Evolutionary conservation across 169 alveolate genomes (phyloP).

Genomic region (Plasmodium vivax): DNA sequence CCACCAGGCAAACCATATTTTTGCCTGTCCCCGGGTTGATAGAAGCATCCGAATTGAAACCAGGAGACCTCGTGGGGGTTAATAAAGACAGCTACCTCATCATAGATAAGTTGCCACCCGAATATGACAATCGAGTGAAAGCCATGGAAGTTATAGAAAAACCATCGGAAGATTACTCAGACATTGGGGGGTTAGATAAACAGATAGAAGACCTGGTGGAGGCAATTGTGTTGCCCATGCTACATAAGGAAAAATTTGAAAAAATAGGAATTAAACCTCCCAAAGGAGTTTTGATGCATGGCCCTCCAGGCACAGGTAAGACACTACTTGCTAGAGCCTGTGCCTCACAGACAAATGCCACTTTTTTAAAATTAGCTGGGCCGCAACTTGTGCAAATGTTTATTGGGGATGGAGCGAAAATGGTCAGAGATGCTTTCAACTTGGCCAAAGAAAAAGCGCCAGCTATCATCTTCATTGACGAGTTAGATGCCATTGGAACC

Average conservation of each 20-base stretch:
- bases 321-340: constrained; percentile 96
- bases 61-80: constrained; percentile 98
- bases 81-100: constrained; percentile 98
- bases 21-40: constrained; percentile 99
- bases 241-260: constrained; percentile 98
- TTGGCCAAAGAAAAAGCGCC: constrained; percentile 99
- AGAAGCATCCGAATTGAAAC: constrained; percentile 91
- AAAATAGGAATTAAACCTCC: constrained; percentile 99
- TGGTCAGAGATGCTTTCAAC: constrained; percentile 99
- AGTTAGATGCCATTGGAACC: constrained; percentile 99
- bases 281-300: constrained; percentile 98
- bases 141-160: constrained; percentile 99
- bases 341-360: constrained; percentile 97
- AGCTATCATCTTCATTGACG: constrained; percentile 98
- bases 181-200: constrained; percentile 99
- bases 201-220: constrained; percentile 99
- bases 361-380: constrained; percentile 98
- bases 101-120: constrained; percentile 99
- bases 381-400: constrained; percentile 99
- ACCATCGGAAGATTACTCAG: constrained; percentile 99
- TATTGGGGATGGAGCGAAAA: constrained; percentile 99
- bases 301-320: constrained; percentile 99
- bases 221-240: constrained; percentile 99
- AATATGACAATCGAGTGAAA: constrained; percentile 98
- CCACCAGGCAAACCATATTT: constrained; percentile 97